Conservation (phyloP, 805 yeast genomes). For the Sugiyamaella floridensis region DNA sequence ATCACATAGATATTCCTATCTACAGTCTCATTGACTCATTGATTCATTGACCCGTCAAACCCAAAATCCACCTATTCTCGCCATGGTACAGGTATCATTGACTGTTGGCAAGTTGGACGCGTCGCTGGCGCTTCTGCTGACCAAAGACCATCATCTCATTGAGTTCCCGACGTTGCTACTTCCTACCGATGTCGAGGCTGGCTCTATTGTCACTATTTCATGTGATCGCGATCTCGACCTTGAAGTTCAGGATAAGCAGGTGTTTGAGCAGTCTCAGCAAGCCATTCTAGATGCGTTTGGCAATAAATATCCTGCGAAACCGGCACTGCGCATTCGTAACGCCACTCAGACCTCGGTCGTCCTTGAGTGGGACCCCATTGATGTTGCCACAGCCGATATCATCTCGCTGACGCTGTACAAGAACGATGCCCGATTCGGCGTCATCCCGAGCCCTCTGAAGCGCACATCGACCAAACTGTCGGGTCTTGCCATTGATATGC, state of each 20-base stretch:
- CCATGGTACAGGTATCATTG: conserved; percentile 81
- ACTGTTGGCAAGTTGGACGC: conserved; percentile 97
- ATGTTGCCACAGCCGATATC: conserved; percentile 74
- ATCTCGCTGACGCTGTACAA: conserved; percentile 72
- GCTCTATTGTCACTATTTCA: conserved; percentile 78
- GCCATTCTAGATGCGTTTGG: conserved; percentile 71
- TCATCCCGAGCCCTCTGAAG: conserved; percentile 74
- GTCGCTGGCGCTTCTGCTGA: conserved; percentile 80
- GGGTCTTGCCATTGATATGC: conserved; percentile 82
- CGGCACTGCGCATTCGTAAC: conserved; percentile 62
- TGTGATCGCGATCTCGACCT: conserved; percentile 71
- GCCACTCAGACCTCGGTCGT: conserved; percentile 93
- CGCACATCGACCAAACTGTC: conserved; percentile 80
- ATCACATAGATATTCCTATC: no score
- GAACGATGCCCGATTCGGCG: conserved; percentile 60
- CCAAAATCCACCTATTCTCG: not conserved
- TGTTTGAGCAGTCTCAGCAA: conserved; percentile 62
- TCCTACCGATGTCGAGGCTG: conserved; percentile 87
- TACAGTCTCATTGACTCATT: no score
- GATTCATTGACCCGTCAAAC: no score
- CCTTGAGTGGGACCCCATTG: conserved; percentile 85
- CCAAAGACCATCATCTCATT: conserved; percentile 87
- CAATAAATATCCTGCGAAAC: conserved; percentile 59
- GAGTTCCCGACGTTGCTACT: conserved; percentile 93
- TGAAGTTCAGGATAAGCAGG: conserved; percentile 51